Evolutionary conservation across 2,329 filamentous ascomycete genomes (phyloP).

Genomic region (Dactylellina parvicollis): DNA sequence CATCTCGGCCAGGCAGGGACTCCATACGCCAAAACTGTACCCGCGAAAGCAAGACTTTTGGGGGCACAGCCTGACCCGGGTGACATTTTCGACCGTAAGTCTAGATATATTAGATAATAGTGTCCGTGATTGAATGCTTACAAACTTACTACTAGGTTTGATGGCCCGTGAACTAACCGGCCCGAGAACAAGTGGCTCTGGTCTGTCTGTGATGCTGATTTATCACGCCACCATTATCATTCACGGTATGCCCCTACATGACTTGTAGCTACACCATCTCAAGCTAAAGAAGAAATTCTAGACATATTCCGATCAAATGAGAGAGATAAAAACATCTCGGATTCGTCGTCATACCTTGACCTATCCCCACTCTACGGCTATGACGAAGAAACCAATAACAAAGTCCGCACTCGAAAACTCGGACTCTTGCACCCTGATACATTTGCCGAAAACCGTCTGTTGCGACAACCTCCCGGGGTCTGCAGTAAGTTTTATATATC

Average conservation of each 20-base stretch:
- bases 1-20: conserved; percentile 72
- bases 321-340: conserved; percentile 70
- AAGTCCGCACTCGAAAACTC: conserved; percentile 71
- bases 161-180: conserved; percentile 68
- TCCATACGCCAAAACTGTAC: conserved; percentile 76
- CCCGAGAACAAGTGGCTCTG: conserved; percentile 74
- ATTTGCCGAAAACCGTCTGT: conserved; percentile 72
- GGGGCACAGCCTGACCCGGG: conserved; percentile 72
- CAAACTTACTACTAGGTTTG: conserved; percentile 60
- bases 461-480: conserved; percentile 76
- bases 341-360: conserved; percentile 79
- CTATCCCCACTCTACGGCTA: conserved; percentile 78
- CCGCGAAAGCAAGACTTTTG: conserved; percentile 68
- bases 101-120: background rate
- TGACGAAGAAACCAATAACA: conserved; percentile 70
- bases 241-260: conserved; percentile 61
- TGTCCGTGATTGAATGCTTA: background rate
- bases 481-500: conserved; percentile 64
- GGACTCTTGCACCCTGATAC: conserved; percentile 77
- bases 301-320: conserved; percentile 74
- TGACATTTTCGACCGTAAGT: conserved; percentile 70
- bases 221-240: conserved; percentile 77
- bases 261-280: background rate
- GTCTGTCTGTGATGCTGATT: conserved; percentile 79
- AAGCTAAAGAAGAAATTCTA: conserved; percentile 55